A percentile compares a stretch with the other conserved stretches of the same genome.
These are phyloP conservation scores for Laguncularia racemosa DNA, from an alignment of 345 rosid genomes.

Conservation along the genomic window DNA sequence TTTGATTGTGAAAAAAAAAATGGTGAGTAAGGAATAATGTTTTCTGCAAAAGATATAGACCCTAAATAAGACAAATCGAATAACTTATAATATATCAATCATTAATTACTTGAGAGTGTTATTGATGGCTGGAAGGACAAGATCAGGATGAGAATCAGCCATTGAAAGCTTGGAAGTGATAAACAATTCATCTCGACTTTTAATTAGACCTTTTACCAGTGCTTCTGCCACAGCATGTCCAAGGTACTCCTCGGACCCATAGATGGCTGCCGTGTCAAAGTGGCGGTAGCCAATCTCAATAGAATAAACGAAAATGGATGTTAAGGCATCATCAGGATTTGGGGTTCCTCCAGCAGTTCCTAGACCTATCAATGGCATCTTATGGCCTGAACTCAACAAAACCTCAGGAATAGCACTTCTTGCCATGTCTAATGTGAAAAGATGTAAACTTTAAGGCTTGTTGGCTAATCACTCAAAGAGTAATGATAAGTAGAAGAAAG, in stretches of 20 bases:
- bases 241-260: conserved; percentile 39
- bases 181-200: conserved; percentile 42
- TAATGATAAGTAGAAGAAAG: too few relatives aligned
- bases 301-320: conserved; percentile 23
- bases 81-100: too few relatives aligned
- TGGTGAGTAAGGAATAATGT: too few relatives aligned
- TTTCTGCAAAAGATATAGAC: too few relatives aligned
- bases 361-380: conserved; percentile 34
- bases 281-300: conserved; percentile 56
- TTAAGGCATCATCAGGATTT: conserved; percentile 8
- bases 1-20: too few relatives aligned
- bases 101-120: too few relatives aligned
- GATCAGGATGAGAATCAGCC: too few relatives aligned
- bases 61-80: too few relatives aligned
- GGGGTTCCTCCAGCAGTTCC: conserved; percentile 39
- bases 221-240: conserved; percentile 55
- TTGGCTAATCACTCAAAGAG: too few relatives aligned
- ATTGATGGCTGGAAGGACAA: too few relatives aligned
- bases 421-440: too few relatives aligned
- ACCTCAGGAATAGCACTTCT: conserved; percentile 7
- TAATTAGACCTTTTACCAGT: conserved; percentile 24
- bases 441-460: too few relatives aligned
- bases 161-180: conserved; percentile 61
- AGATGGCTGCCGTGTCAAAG: conserved; percentile 54
- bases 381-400: conserved; percentile 18